These are phyloP conservation scores for Saururus chinensis DNA, from an alignment of 164 flowering plant genomes.

Conservation along the genomic window DNA sequence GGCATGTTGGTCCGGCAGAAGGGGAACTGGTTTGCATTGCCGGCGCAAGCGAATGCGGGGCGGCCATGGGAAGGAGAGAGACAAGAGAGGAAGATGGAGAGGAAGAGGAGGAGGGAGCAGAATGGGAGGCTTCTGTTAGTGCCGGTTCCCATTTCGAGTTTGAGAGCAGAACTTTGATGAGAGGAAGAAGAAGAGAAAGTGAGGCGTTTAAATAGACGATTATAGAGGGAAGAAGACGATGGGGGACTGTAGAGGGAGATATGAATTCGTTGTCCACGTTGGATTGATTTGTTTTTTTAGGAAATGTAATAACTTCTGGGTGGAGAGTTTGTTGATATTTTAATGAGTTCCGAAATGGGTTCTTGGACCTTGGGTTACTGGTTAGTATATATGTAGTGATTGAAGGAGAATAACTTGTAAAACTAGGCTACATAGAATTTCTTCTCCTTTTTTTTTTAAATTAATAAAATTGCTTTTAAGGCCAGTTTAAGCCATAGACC, in stretches of 20 bases:
- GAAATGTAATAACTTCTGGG: not conserved
- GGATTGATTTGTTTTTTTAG: not conserved
- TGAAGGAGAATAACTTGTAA: no score
- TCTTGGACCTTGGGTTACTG: not conserved
- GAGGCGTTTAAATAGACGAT: not conserved
- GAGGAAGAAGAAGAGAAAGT: not conserved
- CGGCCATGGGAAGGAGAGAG: conserved; percentile 9
- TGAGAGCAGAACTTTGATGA: not conserved
- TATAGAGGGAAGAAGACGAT: not conserved
- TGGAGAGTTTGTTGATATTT: not conserved
- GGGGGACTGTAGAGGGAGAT: not conserved
- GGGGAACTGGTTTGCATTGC: conserved; percentile 21
- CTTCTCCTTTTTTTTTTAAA: no score
- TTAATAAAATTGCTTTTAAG: no score
- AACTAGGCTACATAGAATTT: no score
- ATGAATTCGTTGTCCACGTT: not conserved
- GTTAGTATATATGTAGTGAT: no score
- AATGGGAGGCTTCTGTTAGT: not conserved
- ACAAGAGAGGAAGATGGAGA: not conserved
- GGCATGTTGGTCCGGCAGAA: conserved; percentile 38
- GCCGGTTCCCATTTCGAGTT: no score
- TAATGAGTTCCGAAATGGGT: not conserved
- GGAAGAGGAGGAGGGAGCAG: not conserved
- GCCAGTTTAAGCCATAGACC: no score
- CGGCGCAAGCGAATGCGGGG: conserved; percentile 59